Percentiles rank a stretch among this genome's conserved stretches.
Conservation (phyloP, 78 protist species). For the Corallochytrium limacisporum region DNA sequence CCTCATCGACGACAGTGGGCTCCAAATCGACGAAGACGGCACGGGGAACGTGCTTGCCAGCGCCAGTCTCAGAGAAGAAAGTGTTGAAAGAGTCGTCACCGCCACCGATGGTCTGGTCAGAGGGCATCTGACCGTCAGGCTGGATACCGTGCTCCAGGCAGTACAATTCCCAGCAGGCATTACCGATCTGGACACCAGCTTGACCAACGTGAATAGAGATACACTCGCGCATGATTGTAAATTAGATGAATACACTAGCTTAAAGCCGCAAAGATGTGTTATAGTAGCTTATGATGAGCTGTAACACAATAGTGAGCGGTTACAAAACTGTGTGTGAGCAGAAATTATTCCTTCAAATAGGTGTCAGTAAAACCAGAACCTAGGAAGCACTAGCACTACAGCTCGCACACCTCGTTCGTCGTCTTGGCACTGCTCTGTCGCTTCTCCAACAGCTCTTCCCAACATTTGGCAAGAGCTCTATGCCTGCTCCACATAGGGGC, state of each 20-base stretch:
- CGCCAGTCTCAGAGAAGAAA: conserved; percentile 77
- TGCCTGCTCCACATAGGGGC: no score
- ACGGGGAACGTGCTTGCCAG: conserved; percentile 86
- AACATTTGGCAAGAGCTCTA: no score
- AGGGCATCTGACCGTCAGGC: conserved; percentile 87
- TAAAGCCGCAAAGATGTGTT: no score
- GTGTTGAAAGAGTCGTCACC: conserved; percentile 81
- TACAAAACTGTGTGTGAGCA: no score
- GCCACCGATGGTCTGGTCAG: conserved; percentile 70
- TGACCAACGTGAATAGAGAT: conserved; percentile 89
- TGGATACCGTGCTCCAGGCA: conserved; percentile 94
- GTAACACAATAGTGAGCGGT: not conserved
- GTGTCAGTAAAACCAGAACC: not conserved
- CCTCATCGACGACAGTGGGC: conserved; percentile 93
- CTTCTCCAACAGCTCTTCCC: no score
- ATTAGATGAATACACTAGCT: not conserved
- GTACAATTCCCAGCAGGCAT: conserved; percentile 94
- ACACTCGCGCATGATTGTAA: conserved; percentile 54
- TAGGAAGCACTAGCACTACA: not conserved
- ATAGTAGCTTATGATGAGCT: no score
- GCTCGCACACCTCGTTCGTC: not conserved
- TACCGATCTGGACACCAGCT: conserved; percentile 87
- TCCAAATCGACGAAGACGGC: conserved; percentile 81
- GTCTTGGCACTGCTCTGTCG: no score
- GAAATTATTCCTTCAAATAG: no score